Evolutionary conservation across 2,329 filamentous ascomycete genomes (phyloP), one percentile per base, ranked within the genome.

Genomic region (Rutstroemia sp.): DNA sequence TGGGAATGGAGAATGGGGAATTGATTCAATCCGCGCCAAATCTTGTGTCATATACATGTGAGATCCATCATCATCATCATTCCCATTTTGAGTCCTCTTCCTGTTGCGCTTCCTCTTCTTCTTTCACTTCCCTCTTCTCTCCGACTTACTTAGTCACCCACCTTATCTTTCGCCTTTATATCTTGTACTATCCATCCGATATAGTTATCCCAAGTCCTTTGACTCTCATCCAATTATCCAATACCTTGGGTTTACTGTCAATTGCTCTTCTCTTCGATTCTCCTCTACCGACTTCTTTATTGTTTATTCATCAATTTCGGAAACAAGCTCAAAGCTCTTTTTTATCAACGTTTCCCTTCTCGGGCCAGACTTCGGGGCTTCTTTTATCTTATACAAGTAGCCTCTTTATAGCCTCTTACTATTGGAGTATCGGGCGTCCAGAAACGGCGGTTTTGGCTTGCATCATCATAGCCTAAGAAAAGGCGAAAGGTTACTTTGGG

Each of bases 391-490:
- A 37, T 54, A 39, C 23, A 4, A 23, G 23, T 23, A 23, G 42
- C 30, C 27, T 46, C 17, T 47, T 30, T 45, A 39, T 30, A 53
- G 46, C 27, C 46, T 48, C 47, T 27, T 38, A 25, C 16, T 14
- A 25, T 23, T 19, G 19, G 10, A 30, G 27, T 30, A 27, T 37
- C 12, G n/a, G 21, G 23, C 38, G 17, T 21, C 48, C 42, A 30
- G 30, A 47, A 48, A 47, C 42, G 30, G 30, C 37, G 25, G 39
- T 21, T 41, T 12, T 39, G 38, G 42, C 10, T 54, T 54, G 51
- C 51, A 54, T 48, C 44, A 49, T 49, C 23, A 23, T 23, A 54
- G 34, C 44, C 44, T 49, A 23, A 23, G 48, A 54, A 49, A 42
- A 30, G 27, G 27, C 27, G 27, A 30, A 30, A 30, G 8, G 27